Evolutionary conservation across 2,329 filamentous ascomycete species (phyloP).

Genomic region (Malbranchea zuffiana): DNA sequence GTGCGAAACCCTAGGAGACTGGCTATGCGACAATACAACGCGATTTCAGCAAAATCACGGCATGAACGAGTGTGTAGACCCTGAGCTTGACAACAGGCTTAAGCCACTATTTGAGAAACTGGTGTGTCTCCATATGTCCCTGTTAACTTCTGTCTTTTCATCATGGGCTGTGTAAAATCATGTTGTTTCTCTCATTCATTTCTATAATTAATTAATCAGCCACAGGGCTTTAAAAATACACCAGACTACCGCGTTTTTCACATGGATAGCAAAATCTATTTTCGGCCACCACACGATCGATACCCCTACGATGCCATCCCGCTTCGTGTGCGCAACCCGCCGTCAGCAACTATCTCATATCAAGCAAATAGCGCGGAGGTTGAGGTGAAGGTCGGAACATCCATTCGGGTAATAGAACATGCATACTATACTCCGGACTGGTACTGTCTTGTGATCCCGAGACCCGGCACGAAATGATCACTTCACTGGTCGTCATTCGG

Average conservation of each 20-base stretch:
- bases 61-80: constrained; percentile 5
- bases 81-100: background rate
- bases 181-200: no score
- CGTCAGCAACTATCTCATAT: constrained; percentile 4
- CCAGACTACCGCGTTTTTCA: constrained; percentile 6
- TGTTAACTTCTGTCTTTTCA: background rate
- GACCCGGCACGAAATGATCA: background rate
- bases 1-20: constrained; percentile 1
- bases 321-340: background rate
- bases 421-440: constrained; percentile 6
- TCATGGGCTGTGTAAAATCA: no score
- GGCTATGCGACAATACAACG: constrained; percentile 4
- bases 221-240: constrained; percentile 1
- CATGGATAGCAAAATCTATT: background rate
- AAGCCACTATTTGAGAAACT: constrained; percentile 6
- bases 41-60: constrained; percentile 3
- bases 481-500: no score
- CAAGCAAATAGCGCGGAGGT: background rate
- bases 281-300: background rate
- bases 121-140: constrained; percentile 2
- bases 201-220: no score
- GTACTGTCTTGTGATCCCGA: constrained; percentile 6
- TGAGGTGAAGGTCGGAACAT: constrained; percentile 3
- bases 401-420: constrained; percentile 5
- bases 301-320: constrained; percentile 8